A percentile compares a stretch with the other conserved stretches of the same genome.
Conservation (phyloP, 441 rosid species). For the Eutrema salsugineum region DNA sequence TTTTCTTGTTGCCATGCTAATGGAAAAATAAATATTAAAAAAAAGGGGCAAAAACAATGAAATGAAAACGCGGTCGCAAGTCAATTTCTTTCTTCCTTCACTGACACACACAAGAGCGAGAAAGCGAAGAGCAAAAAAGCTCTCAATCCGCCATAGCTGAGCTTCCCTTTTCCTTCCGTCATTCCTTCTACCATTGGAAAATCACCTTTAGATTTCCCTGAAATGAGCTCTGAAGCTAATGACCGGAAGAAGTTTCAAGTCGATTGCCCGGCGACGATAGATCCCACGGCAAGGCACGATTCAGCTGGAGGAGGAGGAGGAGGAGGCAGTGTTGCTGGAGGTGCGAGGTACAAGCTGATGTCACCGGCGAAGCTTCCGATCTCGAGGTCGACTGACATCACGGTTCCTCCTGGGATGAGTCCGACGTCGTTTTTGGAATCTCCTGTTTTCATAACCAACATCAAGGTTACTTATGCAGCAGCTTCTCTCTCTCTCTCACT, state of each 20-base stretch:
- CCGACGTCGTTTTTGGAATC: constrained; percentile 94
- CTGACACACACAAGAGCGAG: constrained; percentile 20
- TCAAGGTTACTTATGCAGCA: constrained; percentile 52
- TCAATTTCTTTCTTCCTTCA: constrained; percentile 33
- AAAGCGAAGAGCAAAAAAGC: background rate
- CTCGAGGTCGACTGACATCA: constrained; percentile 74
- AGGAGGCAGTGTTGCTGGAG: constrained; percentile 41
- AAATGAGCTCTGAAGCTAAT: constrained; percentile 37
- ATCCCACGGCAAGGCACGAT: constrained; percentile 24
- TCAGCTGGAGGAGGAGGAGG: constrained; percentile 23
- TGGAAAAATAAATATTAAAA: background rate
- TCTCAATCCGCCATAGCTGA: background rate
- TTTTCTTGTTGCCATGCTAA: background rate
- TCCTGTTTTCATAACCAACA: constrained; percentile 85
- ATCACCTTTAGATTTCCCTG: background rate
- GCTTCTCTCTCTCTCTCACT: background rate
- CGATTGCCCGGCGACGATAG: constrained; percentile 13
- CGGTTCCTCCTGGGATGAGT: constrained; percentile 85
- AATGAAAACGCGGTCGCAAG: constrained; percentile 27
- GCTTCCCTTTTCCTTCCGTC: constrained; percentile 24
- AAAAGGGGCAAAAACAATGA: background rate
- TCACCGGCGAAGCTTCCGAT: constrained; percentile 99
- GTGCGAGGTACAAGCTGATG: constrained; percentile 91
- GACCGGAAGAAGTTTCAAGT: constrained; percentile 22
- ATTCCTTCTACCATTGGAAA: background rate